These are phyloP conservation scores for Lagenidium sp. DNA, from an alignment of 352 stramenopile genomes.

Conservation along the genomic window DNA sequence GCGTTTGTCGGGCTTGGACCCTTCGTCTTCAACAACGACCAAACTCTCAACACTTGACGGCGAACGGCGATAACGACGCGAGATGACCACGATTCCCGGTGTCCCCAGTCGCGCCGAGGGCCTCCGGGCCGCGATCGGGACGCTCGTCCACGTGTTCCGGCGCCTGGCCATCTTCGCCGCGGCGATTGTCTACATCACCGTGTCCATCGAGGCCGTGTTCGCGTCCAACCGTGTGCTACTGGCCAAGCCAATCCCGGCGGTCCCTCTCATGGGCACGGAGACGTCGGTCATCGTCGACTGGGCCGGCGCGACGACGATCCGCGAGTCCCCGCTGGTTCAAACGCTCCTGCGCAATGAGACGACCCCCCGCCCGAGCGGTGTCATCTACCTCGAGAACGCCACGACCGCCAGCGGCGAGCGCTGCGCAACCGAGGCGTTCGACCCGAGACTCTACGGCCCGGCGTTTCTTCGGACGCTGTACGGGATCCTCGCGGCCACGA, in stretches of 20 bases:
- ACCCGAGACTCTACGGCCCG: constrained; percentile 12
- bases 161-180: neutral
- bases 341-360: constrained; percentile 12
- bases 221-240: neutral
- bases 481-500: constrained; percentile 5
- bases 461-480: constrained; percentile 12
- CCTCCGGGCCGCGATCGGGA: too few species aligned
- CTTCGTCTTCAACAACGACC: too few species aligned
- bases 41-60: too few species aligned
- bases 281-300: neutral
- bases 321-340: neutral
- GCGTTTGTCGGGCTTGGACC: too few species aligned
- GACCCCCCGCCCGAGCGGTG: neutral
- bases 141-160: too few species aligned
- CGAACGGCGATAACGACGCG: too few species aligned
- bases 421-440: constrained; percentile 3
- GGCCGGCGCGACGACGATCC: neutral
- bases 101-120: too few species aligned
- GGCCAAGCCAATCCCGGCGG: neutral
- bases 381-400: constrained; percentile 10
- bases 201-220: neutral
- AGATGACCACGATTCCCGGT: too few species aligned
- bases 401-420: constrained; percentile 10
- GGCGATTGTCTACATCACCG: neutral
- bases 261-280: neutral